phyloP scores from a whole-genome alignment of 2,329 filamentous ascomycete genomes.

The Ceratocystis papillata region DNA sequence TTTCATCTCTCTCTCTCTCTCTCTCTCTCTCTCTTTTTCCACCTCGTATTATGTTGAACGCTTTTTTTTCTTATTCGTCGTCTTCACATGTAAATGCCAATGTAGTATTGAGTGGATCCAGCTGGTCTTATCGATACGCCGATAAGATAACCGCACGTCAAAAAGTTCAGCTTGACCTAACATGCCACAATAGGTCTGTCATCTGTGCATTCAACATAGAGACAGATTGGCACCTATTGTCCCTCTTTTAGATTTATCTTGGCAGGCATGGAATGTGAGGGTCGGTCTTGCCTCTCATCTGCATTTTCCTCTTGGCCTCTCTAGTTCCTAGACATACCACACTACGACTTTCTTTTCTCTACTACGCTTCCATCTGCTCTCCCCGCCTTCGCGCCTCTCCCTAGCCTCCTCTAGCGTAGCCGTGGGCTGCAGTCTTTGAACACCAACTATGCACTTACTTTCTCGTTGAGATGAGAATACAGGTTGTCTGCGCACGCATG shows the following conservation, averaged over 20 bases:
- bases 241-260: too few species aligned
- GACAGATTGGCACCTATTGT: too few species aligned
- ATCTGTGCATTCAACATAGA: too few species aligned
- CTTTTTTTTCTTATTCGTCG: neutral
- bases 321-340: too few species aligned
- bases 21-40: too few species aligned
- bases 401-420: neutral
- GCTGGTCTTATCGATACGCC: neutral
- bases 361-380: too few species aligned
- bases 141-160: slow-evolving; percentile 4
- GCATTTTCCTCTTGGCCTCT: too few species aligned
- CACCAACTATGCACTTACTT: slow-evolving; percentile 13
- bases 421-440: neutral
- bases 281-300: too few species aligned
- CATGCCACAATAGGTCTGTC: neutral
- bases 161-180: neutral
- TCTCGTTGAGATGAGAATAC: slow-evolving; percentile 16
- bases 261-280: too few species aligned
- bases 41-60: neutral
- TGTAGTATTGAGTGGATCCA: slow-evolving; percentile 7
- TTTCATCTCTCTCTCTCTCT: neutral
- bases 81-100: slow-evolving; percentile 14
- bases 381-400: neutral
- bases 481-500: slow-evolving; percentile 1
- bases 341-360: too few species aligned